Base-by-base conservation (phyloP, 148 eudicot species). In the Nepenthes gracilis region DNA sequence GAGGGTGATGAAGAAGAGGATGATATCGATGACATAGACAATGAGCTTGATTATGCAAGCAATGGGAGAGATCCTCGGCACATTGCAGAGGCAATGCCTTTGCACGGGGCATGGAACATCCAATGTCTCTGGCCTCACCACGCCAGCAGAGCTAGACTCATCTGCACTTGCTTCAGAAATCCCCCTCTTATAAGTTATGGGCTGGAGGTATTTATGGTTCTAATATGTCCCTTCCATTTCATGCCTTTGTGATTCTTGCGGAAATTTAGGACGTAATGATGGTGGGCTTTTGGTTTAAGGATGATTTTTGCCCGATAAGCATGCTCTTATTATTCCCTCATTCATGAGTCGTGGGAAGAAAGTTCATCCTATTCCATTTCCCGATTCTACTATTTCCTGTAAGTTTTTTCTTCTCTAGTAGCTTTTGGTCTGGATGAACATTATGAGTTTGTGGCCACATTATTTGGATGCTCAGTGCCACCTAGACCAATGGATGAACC, bases 401-500 rank as follows among this genome's bases (percentile, higher is more conserved):
- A 62, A 74, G 86, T 69, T 55, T 33, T 1, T 15, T 2, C 2
- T 55, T 36, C 36, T 8, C 4, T 13, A 35, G 58, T 34, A 40
- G 33, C 43, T 33, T 12, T 49, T 33, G 56, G 10, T 14, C 23
- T 63, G 11, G 13, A 6, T 52, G 6, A 1, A 23, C n/a, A 13
- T 4, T 48, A 32, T 11, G 49, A 40, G 33, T 57, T 35, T 23
- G 23, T 7, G 43, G 61, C 35, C 12, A 43, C 6, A 47, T 32
- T 47, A 36, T 2, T 53, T 62, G 47, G 3, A 9, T 57, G 48
- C 52, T 61, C 66, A 84, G 90, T 81, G 67, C 84, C 86, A 15
- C 90, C 84, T 9, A 75, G 90, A 6, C 75, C 90, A 13, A 85
- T 85, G 90, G 90, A n/a, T n/a, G n/a, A n/a, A 85, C 69, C 90